These are phyloP conservation scores for Ensete glaucum DNA, from an alignment of 176 grass and related monocot genomes.

Conservation along the genomic window DNA sequence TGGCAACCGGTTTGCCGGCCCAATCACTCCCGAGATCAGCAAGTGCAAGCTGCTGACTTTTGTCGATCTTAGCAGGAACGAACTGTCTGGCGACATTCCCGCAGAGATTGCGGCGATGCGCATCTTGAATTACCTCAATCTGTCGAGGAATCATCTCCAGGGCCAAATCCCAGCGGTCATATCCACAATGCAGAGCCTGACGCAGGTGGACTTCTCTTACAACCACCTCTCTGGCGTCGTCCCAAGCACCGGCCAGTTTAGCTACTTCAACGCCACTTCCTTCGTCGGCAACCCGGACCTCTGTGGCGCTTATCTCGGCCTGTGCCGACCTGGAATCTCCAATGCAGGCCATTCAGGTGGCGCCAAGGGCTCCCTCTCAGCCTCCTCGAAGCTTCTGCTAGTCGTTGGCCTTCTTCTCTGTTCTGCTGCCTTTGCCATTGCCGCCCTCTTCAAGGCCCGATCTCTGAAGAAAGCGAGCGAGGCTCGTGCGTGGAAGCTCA, in stretches of 20 bases:
- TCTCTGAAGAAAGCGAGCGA: slow-evolving; percentile 71
- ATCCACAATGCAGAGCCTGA: slow-evolving; percentile 24
- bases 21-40: slow-evolving; percentile 14
- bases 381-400: slow-evolving; percentile 69
- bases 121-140: slow-evolving; percentile 20
- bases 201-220: slow-evolving; percentile 41
- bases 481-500: slow-evolving; percentile 76
- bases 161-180: slow-evolving; percentile 23
- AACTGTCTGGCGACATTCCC: slow-evolving; percentile 28
- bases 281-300: slow-evolving; percentile 69
- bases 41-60: slow-evolving; percentile 21
- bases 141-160: slow-evolving; percentile 25
- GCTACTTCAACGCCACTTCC: slow-evolving; percentile 93
- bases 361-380: slow-evolving; percentile 39
- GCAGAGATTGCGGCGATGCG: slow-evolving; percentile 22
- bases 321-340: slow-evolving; percentile 31
- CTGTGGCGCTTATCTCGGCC: slow-evolving; percentile 60
- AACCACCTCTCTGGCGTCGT: slow-evolving; percentile 66
- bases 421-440: slow-evolving; percentile 58
- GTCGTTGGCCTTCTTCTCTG: slow-evolving; percentile 65
- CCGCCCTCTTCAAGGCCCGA: slow-evolving; percentile 74
- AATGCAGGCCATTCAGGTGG: slow-evolving; percentile 6
- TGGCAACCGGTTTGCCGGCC: slow-evolving; percentile 25
- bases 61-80: slow-evolving; percentile 16
- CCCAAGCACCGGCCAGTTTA: slow-evolving; percentile 75